A percentile compares a stretch with the other conserved stretches of the same genome.
These are phyloP conservation scores for Ceratocystis diversiconidia DNA, from an alignment of 2,329 filamentous ascomycete genomes.

Conservation along the genomic window DNA sequence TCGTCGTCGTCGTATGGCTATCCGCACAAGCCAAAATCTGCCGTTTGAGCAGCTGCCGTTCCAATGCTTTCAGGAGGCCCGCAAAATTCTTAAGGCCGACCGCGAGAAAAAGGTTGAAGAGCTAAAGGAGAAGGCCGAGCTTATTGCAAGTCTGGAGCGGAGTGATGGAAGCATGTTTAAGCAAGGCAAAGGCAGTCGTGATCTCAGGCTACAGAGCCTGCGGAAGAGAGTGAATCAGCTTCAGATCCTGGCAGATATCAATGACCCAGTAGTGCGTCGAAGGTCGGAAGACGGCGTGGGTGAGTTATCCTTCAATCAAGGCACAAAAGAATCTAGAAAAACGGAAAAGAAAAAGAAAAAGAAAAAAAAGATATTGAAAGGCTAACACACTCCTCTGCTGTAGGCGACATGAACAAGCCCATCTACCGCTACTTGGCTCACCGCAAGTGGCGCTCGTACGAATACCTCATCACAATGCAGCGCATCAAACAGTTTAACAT, in stretches of 20 bases:
- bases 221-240: conserved; percentile 57
- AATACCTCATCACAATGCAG: conserved; percentile 65
- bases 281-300: conserved; percentile 83
- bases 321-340: too few relatives aligned
- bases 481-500: conserved; percentile 77
- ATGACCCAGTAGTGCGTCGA: conserved; percentile 87
- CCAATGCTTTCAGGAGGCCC: conserved; percentile 94
- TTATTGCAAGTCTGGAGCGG: conserved; percentile 53
- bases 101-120: conserved; percentile 63
- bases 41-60: conserved; percentile 92
- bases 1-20: conserved; percentile 62
- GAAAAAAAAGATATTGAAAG: conserved; percentile 19
- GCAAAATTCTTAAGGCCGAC: conserved; percentile 67
- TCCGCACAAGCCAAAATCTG: conserved; percentile 45
- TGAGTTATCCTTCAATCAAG: conserved; percentile 30
- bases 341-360: conserved; percentile 6
- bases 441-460: conserved; percentile 73
- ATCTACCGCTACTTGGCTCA: conserved; percentile 87
- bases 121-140: conserved; percentile 52
- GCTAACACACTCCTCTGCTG: background rate
- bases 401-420: conserved; percentile 89
- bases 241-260: conserved; percentile 86
- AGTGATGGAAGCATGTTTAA: conserved; percentile 41
- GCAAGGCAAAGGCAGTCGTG: conserved; percentile 51
- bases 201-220: conserved; percentile 55